Base-by-base conservation (phyloP, 495 filamentous ascomycete species). In the Lepraria neglecta region DNA sequence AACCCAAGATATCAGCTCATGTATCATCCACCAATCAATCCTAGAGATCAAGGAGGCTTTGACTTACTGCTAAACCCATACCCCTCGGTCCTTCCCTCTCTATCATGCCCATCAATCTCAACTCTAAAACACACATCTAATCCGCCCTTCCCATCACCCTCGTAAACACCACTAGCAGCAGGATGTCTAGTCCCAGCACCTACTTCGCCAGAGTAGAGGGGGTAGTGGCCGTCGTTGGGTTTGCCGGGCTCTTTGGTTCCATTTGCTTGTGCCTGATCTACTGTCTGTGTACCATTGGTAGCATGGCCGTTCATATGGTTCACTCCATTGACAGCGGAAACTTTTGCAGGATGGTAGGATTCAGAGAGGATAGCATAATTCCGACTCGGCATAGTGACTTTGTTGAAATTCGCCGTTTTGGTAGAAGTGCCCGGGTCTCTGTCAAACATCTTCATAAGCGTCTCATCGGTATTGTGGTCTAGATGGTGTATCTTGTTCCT, bases 401-500 rank as follows among this genome's bases (percentile, higher is more conserved):
- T 82, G 73, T 96, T 96, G 64, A 76, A 84, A 2, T 72, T 65
- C 1, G 83, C 80, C 19, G 84, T 87, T 74, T 90, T 94, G 56
- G 75, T 79, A 12, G 75, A 74, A 28, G 77, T 76, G 27, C 90
- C 91, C 0, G 91, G 91, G 67, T 94, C 88, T 65, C 83, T 83
- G 71, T 96, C 83, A 69, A 96, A 96, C 61, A 96, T 76, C 28
- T 86, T 80, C 75, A 96, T 84, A 15, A 96, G 78, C 0, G 92
- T 95, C 78, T 96, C 92, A 70, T 95, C 88, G 4, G 90, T 95
- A 30, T 90, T 78, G 48, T 78, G 67, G 71, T 94, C 87, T n/a
- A 96, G 77, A 68, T 92, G 90, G 69, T 97, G 92, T 61, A 96
- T 87, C 74, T 92, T 96, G 77, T 97, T 97, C 48, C 91, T 76